Evolutionary conservation across 106 monocot species (phyloP), one percentile per base, ranked within the genome.

Genomic region (Acorus gramineus): DNA sequence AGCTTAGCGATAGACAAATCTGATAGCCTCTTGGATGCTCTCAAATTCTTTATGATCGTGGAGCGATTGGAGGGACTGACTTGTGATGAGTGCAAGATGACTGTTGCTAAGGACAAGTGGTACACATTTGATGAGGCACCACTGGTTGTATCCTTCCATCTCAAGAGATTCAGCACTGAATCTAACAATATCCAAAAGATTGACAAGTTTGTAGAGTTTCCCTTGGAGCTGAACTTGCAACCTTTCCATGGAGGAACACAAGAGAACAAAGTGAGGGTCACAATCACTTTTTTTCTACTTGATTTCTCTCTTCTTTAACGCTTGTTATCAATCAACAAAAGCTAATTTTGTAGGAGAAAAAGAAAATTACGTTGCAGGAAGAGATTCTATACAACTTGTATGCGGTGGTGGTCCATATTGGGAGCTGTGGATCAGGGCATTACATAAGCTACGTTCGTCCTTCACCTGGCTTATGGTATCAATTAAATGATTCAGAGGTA

Each of bases 1-100:
- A 95, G 84, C 62, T 71, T 95, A 55, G 90, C 82, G 68, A 87
- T 95, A 52, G 66, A 85, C 59, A 63, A 74, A 11, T 79, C 55
- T 3, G 60, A 79, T 5, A 73, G 48, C 13, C 68, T 95, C 8
- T 14, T 10, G 11, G 74, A 79, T 57, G 90, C 95, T 42, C 63
- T 95, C 9, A 6, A 70, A 46, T 87, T 85, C 12, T 95, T 82
- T 61, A 90, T 85, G 7, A 80, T 76, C 51, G 67, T 70, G 2
- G 90, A 95, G 59, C 78, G 44, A 56, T 81, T 90, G 13, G 89
- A 86, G 8, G 84, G 81, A 65, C 66, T 81, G 42, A 82, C 47
- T 44, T 95, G 95, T 62, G 85, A 83, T 7, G 78, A 74, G 7
- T 95, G 95, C 59, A 71, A 82, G 6, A 56, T 61, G 8, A 59